Percentiles rank a stretch among this genome's conserved stretches.
Evolutionary conservation across 495 filamentous ascomycete species (phyloP).

Genomic region (Sabuloglossum arenarium): DNA sequence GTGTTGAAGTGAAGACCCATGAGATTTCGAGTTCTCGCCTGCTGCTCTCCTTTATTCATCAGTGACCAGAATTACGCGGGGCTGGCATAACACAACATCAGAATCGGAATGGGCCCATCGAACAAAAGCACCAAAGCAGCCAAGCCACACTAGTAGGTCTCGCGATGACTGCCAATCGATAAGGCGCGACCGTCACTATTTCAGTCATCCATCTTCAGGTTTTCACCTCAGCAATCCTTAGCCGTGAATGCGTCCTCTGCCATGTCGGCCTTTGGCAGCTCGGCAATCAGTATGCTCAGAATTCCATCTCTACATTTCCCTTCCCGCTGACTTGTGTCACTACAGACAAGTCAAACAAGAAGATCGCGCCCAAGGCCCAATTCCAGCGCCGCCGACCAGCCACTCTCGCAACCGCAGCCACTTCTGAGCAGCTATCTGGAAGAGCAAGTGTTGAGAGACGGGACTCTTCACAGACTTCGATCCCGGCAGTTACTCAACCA

Average conservation of each 20-base stretch:
- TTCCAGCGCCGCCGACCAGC: slow-evolving; percentile 13
- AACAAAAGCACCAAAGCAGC: too few species aligned
- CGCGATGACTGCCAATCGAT: too few species aligned
- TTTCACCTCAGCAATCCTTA: too few species aligned
- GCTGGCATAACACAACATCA: not conserved
- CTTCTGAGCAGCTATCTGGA: slow-evolving; percentile 3
- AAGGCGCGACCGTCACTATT: too few species aligned
- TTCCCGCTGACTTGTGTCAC: not conserved
- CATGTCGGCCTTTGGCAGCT: slow-evolving; percentile 36
- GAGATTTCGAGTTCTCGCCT: slow-evolving; percentile 3
- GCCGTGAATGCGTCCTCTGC: too few species aligned
- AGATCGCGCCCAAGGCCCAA: slow-evolving; percentile 16
- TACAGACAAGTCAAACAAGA: slow-evolving; percentile 16
- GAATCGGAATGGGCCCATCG: slow-evolving; percentile 10
- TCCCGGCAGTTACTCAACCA: not conserved
- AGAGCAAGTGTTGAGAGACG: slow-evolving; percentile 9
- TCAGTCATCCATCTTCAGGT: too few species aligned
- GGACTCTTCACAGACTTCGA: slow-evolving; percentile 9
- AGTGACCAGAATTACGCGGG: not conserved
- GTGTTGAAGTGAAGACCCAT: slow-evolving; percentile 14
- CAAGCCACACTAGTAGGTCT: too few species aligned
- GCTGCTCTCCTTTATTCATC: not conserved
- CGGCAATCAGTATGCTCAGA: slow-evolving; percentile 29
- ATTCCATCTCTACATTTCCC: not conserved
- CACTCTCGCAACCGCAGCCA: not conserved